phyloP scores from a whole-genome alignment of 2,329 filamentous ascomycete genomes.

The Sordariomycetes sp. region DNA sequence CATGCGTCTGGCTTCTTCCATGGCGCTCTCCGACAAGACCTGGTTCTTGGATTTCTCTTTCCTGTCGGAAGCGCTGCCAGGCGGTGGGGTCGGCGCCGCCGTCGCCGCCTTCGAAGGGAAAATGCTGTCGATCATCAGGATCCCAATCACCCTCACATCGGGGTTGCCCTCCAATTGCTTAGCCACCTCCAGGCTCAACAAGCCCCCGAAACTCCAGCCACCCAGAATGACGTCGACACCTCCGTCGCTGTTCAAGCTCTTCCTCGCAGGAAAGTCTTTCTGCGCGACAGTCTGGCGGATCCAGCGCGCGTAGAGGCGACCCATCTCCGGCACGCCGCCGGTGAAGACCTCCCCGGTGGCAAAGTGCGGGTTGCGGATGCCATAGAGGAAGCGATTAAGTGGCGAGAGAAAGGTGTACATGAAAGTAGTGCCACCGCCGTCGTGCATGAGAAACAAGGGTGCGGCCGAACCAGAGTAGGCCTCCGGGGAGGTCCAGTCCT shows the following conservation, averaged over 20 bases:
- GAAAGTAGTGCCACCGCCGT: constrained; percentile 51
- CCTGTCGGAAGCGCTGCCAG: constrained; percentile 3
- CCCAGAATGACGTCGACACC: constrained; percentile 35
- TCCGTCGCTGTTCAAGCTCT: constrained; percentile 13
- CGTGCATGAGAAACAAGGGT: constrained; percentile 40
- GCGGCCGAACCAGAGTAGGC: too few species aligned
- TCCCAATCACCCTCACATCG: constrained; percentile 31
- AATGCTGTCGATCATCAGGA: constrained; percentile 44
- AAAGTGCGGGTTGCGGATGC: constrained; percentile 46
- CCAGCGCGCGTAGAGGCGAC: constrained; percentile 34
- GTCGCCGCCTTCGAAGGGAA: constrained; percentile 23
- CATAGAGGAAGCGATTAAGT: constrained; percentile 39
- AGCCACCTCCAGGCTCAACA: constrained; percentile 42
- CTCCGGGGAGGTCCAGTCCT: too few species aligned
- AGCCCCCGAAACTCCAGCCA: constrained; percentile 46
- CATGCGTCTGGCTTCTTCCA: constrained; percentile 30
- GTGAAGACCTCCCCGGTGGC: constrained; percentile 33
- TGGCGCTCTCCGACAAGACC: constrained; percentile 25
- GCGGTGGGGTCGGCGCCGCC: not conserved
- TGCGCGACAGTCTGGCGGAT: constrained; percentile 27
- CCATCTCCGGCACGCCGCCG: constrained; percentile 47
- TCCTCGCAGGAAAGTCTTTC: constrained; percentile 15
- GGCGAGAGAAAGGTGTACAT: constrained; percentile 43
- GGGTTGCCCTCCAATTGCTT: constrained; percentile 26
- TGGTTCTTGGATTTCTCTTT: constrained; percentile 23